Conservation (phyloP, 345 rosid species). For the Salix dunnii region DNA sequence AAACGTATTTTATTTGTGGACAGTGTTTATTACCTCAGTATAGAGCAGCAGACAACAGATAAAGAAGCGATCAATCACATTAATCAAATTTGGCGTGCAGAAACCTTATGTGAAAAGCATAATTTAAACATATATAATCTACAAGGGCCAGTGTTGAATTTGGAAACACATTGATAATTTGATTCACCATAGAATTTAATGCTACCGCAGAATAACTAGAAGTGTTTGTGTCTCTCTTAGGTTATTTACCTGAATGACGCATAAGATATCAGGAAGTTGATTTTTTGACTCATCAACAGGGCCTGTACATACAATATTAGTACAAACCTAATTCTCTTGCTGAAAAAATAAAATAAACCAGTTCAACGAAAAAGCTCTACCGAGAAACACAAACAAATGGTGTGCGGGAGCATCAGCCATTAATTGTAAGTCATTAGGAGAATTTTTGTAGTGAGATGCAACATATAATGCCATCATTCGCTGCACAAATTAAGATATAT, state of each 20-base stretch:
- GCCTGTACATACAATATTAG: conserved; percentile 45
- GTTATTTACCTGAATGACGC: conserved; percentile 77
- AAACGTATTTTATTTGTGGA: background rate
- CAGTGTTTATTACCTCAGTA: background rate
- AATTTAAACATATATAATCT: background rate
- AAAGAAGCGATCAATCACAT: background rate
- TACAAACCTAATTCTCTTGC: conserved; percentile 1
- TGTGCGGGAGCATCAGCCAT: conserved; percentile 99
- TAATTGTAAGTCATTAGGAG: conserved; percentile 93
- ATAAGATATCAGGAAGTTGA: conserved; percentile 88
- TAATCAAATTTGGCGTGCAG: no score
- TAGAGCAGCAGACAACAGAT: background rate
- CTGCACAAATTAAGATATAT: conserved; percentile 44
- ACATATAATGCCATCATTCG: conserved; percentile 96
- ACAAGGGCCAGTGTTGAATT: background rate
- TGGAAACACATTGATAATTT: background rate
- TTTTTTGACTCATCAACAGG: conserved; percentile 89
- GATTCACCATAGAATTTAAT: background rate
- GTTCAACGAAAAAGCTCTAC: conserved; percentile 35
- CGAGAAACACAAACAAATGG: conserved; percentile 88
- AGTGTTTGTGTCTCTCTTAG: background rate
- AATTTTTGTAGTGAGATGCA: conserved; percentile 95
- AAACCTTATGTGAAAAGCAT: background rate
- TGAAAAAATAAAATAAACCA: conserved; percentile 10
- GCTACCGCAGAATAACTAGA: background rate